phyloP scores from a whole-genome alignment of 192 early-diverging fungal genomes.

The Entomortierella lignicola region DNA sequence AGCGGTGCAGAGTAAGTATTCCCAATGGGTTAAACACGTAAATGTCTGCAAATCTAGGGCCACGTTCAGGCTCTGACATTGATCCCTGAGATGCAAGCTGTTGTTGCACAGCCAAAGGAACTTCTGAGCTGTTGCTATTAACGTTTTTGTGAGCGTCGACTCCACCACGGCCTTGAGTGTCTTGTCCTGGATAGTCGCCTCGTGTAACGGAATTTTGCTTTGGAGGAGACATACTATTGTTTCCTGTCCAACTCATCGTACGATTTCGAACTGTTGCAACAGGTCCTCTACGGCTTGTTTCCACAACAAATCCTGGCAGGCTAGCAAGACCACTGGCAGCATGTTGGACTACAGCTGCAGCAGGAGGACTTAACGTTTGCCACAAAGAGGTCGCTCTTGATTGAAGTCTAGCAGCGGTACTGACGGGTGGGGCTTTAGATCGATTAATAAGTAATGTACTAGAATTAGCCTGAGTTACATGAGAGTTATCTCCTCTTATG shows the following conservation, averaged over 20 bases:
- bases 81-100: slow-evolving; percentile 50
- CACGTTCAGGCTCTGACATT: slow-evolving; percentile 41
- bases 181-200: too few relatives aligned
- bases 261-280: slow-evolving; percentile 49
- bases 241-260: slow-evolving; percentile 51
- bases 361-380: slow-evolving; percentile 50
- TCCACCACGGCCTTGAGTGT: slow-evolving; percentile 32
- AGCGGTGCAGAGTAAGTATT: slow-evolving; percentile 66
- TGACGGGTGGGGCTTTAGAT: slow-evolving; percentile 47
- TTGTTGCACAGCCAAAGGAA: slow-evolving; percentile 55
- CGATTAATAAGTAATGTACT: slow-evolving; percentile 44
- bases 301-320: slow-evolving; percentile 42
- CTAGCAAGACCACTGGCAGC: slow-evolving; percentile 49
- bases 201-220: too few relatives aligned
- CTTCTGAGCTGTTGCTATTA: slow-evolving; percentile 43
- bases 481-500: slow-evolving; percentile 4
- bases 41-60: slow-evolving; percentile 59
- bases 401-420: slow-evolving; percentile 38
- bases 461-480: slow-evolving; percentile 19
- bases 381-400: slow-evolving; percentile 41
- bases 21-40: slow-evolving; percentile 68
- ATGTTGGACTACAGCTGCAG: slow-evolving; percentile 46
- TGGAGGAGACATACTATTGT: slow-evolving; percentile 3
- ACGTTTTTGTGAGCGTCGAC: slow-evolving; percentile 33
- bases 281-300: slow-evolving; percentile 45